A percentile compares a stretch with the other conserved stretches of the same genome.
Evolutionary conservation across 768 basidiomycete genomes (phyloP).

Genomic region (Trametes cingulata): DNA sequence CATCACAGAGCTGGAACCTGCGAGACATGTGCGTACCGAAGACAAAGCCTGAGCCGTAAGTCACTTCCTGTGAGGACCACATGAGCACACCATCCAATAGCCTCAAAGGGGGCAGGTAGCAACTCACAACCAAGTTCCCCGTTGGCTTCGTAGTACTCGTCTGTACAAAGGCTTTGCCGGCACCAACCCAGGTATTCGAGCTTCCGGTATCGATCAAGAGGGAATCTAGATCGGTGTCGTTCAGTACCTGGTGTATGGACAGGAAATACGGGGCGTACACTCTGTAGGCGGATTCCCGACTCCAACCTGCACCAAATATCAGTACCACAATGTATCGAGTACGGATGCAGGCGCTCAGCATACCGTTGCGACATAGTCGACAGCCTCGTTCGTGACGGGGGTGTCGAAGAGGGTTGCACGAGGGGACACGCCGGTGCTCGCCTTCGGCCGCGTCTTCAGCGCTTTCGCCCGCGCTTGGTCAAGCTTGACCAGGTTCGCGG

Average conservation of each 20-base stretch:
- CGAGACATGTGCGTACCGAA: conserved; percentile 32
- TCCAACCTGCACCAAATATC: conserved; percentile 34
- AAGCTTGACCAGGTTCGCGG: conserved; percentile 17
- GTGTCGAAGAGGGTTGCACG: conserved; percentile 12
- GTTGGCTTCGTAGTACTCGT: conserved; percentile 44
- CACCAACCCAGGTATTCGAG: conserved; percentile 61
- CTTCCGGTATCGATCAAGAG: conserved; percentile 59
- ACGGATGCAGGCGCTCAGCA: neutral
- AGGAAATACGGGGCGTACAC: conserved; percentile 29
- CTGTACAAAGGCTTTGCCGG: conserved; percentile 42
- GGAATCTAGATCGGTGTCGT: conserved; percentile 29
- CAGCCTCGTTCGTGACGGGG: conserved; percentile 23
- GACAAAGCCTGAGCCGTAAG: conserved; percentile 54
- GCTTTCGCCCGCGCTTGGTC: conserved; percentile 27
- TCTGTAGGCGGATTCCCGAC: conserved; percentile 50
- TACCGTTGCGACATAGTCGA: conserved; percentile 31
- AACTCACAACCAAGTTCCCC: conserved; percentile 32
- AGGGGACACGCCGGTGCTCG: neutral
- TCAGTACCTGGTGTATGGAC: neutral
- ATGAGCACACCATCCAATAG: neutral
- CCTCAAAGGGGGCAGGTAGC: conserved; percentile 32
- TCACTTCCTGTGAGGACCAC: conserved; percentile 38
- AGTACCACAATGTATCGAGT: neutral
- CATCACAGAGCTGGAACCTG: neutral
- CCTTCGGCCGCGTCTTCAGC: conserved; percentile 7